Evolutionary conservation across 2,329 filamentous ascomycete species (phyloP).

Genomic region (Xylaria sp.): DNA sequence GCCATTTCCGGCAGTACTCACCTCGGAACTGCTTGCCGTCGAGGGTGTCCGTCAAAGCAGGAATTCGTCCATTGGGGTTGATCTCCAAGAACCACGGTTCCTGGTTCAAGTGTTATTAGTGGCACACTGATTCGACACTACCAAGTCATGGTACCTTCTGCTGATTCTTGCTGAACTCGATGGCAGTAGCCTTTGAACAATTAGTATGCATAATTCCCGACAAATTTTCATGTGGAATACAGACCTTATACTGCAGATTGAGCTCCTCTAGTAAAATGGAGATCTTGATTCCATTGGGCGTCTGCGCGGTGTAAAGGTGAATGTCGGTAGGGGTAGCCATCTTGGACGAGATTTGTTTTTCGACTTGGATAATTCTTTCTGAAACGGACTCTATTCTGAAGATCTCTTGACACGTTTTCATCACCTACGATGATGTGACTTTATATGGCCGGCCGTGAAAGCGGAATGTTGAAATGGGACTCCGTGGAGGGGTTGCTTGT

Average conservation of each 20-base stretch:
- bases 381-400: constrained; percentile 22
- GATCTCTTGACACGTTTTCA: not conserved
- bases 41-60: constrained; percentile 84
- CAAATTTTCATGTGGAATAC: not conserved
- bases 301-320: constrained; percentile 82
- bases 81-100: constrained; percentile 89
- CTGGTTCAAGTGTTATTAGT: constrained; percentile 38
- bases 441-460: constrained; percentile 9
- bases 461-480: not conserved
- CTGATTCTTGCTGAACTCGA: constrained; percentile 78
- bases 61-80: constrained; percentile 93
- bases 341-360: constrained; percentile 46
- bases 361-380: constrained; percentile 38
- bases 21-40: constrained; percentile 75
- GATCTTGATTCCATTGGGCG: constrained; percentile 91
- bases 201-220: constrained; percentile 12
- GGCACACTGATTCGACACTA: not conserved
- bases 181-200: constrained; percentile 60
- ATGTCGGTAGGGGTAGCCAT: constrained; percentile 70
- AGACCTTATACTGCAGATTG: constrained; percentile 80
- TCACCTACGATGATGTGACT: not conserved
- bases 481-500: constrained; percentile 12
- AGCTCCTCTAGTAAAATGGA: constrained; percentile 89
- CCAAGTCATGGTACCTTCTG: constrained; percentile 67
- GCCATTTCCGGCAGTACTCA: constrained; percentile 6